These are phyloP conservation scores for Marsdenia floribunda DNA, from an alignment of 257 asterid species.

Conservation along the genomic window DNA sequence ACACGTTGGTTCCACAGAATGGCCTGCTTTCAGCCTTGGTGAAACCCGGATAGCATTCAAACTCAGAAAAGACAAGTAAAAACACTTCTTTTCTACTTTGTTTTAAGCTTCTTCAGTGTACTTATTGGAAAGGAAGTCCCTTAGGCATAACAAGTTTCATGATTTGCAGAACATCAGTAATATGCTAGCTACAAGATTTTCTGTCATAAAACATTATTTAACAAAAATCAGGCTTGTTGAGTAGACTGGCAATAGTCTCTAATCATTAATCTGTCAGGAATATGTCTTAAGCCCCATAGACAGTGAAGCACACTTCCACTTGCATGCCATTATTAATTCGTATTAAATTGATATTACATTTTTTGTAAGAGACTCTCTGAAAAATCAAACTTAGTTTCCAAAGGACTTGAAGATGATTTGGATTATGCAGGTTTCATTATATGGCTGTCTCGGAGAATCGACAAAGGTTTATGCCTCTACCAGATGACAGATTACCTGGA, in stretches of 20 bases:
- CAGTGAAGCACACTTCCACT: neutral
- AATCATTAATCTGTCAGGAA: neutral
- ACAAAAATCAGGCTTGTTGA: neutral
- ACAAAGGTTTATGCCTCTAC: conserved; percentile 66
- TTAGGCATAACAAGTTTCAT: neutral
- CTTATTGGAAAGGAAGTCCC: neutral
- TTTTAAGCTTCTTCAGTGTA: neutral
- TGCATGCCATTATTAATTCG: neutral
- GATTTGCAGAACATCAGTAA: neutral
- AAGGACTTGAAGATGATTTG: neutral
- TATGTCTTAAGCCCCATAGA: neutral
- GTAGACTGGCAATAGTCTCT: neutral
- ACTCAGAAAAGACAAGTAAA: conserved; percentile 71
- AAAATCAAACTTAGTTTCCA: neutral
- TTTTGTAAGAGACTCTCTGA: neutral
- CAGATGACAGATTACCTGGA: conserved; percentile 63
- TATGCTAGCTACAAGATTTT: neutral
- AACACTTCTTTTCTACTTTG: neutral
- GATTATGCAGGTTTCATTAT: conserved; percentile 53
- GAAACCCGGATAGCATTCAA: conserved; percentile 76
- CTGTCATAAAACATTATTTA: neutral
- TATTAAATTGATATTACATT: neutral
- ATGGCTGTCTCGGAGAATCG: conserved; percentile 75
- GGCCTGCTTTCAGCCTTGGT: conserved; percentile 75
- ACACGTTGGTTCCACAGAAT: conserved; percentile 57